Conservation (phyloP, 2,329 filamentous ascomycete genomes). For the Aureobasidium sp. region DNA sequence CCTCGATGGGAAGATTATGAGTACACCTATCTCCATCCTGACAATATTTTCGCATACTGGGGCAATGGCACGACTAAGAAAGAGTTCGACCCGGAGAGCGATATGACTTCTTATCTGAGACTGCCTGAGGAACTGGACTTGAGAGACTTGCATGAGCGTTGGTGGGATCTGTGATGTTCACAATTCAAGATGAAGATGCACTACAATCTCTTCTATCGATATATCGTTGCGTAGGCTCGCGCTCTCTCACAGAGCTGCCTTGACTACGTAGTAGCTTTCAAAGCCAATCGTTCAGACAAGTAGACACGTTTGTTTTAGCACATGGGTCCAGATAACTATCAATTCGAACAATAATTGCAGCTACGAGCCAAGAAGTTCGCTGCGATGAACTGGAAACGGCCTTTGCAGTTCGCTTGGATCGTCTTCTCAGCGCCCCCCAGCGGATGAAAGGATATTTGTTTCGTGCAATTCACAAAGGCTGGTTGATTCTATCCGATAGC, state of each 20-base stretch:
- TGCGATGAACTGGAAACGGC: too few relatives aligned
- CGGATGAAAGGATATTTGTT: background rate
- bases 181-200: too few relatives aligned
- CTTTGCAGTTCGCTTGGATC: too few relatives aligned
- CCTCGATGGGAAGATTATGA: constrained; percentile 55
- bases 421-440: background rate
- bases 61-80: constrained; percentile 60
- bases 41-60: constrained; percentile 55
- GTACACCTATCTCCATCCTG: constrained; percentile 40
- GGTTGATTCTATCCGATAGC: background rate
- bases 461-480: background rate
- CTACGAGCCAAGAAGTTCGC: background rate
- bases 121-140: constrained; percentile 52
- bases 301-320: background rate
- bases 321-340: background rate
- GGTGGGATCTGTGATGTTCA: constrained; percentile 38
- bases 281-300: background rate
- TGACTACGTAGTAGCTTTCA: background rate
- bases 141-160: constrained; percentile 58
- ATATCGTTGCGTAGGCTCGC: too few relatives aligned
- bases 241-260: background rate
- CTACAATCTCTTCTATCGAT: background rate
- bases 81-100: constrained; percentile 49
- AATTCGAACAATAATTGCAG: background rate
- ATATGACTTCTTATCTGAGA: constrained; percentile 58